Percentiles rank a stretch among this genome's conserved stretches.
Evolutionary conservation across 2,329 filamentous ascomycete genomes (phyloP).

Genomic region (Knufia petricola): DNA sequence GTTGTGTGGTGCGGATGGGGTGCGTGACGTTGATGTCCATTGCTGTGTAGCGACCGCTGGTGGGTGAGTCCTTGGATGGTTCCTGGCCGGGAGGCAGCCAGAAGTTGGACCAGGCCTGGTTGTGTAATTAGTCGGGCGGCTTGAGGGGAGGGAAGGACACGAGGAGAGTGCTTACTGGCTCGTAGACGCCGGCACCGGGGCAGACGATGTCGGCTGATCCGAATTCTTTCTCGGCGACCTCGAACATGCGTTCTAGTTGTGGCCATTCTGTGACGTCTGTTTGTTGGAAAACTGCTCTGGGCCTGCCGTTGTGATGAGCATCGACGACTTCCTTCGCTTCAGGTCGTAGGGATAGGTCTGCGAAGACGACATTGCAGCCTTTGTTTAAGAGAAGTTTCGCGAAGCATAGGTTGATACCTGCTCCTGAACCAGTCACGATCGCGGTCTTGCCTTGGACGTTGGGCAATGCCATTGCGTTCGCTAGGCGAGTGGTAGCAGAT

Average conservation of each 20-base stretch:
- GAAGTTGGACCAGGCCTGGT: constrained; percentile 35
- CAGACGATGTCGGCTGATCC: constrained; percentile 39
- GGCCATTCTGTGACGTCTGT: constrained; percentile 41
- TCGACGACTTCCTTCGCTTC: constrained; percentile 34
- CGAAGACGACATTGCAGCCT: constrained; percentile 37
- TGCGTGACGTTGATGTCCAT: constrained; percentile 44
- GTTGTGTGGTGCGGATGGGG: constrained; percentile 42
- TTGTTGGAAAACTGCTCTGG: constrained; percentile 33
- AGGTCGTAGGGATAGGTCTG: constrained; percentile 34
- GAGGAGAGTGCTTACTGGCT: constrained; percentile 22
- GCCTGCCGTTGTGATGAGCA: constrained; percentile 25
- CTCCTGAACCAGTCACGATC: constrained; percentile 12
- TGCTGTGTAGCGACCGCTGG: constrained; percentile 34
- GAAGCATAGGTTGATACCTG: constrained; percentile 38
- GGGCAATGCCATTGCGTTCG: constrained; percentile 1
- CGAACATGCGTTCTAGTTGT: constrained; percentile 41
- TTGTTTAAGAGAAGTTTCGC: constrained; percentile 32
- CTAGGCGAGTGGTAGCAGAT: no score
- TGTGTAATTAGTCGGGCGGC: background rate
- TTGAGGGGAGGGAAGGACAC: no score
- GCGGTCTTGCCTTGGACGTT: constrained; percentile 10
- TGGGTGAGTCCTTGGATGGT: constrained; percentile 32
- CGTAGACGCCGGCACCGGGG: constrained; percentile 34
- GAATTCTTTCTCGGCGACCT: constrained; percentile 39
- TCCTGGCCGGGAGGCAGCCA: constrained; percentile 37